Evolutionary conservation across 257 asterid genomes (phyloP), one percentile per base, ranked within the genome.

Genomic region (Capsicum pubescens): DNA sequence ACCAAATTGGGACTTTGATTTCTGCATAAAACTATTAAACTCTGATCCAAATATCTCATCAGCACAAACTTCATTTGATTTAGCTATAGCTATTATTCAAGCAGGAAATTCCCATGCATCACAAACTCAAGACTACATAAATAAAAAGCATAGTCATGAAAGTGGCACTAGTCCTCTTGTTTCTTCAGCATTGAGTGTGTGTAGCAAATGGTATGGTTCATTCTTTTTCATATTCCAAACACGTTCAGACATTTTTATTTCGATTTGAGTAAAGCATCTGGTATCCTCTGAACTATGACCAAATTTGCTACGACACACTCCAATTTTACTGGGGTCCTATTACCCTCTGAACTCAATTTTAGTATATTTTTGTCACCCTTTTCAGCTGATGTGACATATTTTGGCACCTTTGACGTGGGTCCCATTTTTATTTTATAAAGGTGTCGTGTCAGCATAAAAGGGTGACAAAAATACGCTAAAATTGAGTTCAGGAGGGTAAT

Each of bases 151-250:
- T 14, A 67, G 50, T 14, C 19, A 60, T 60, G 67, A 67, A 67
- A 6, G 48, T 13, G 50, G 6, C 21, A 35, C 50, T 35, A 67
- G n/a, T 10, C 11, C 19, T 35, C 7, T 35, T 35, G 50, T 67
- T 67, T 67, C 74, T 67, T 66, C 74, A 66, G 74, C 74, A 66
- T 66, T 66, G 6, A 66, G 12, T 66, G 74, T 66, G n/a, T 66
- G 74, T 67, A 35, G 74, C 74, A 67, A 67, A 67, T 67, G 74
- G 74, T 67, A 67, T 6, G 19, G 14, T 3, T 67, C 11, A 63
- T 63, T 63, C 42, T 66, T 67, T 67, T 67, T 8, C 15, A 39
- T 69, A 68, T 14, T 7, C 0, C 52, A 67, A 67, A 36, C 7
- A 67, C 7, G 19, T 35, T 67, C 0, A 2, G 1, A 14, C 14